Evolutionary conservation across 768 basidiomycete genomes (phyloP), one percentile per base, ranked within the genome.

Genomic region (Steccherinum ochraceum): DNA sequence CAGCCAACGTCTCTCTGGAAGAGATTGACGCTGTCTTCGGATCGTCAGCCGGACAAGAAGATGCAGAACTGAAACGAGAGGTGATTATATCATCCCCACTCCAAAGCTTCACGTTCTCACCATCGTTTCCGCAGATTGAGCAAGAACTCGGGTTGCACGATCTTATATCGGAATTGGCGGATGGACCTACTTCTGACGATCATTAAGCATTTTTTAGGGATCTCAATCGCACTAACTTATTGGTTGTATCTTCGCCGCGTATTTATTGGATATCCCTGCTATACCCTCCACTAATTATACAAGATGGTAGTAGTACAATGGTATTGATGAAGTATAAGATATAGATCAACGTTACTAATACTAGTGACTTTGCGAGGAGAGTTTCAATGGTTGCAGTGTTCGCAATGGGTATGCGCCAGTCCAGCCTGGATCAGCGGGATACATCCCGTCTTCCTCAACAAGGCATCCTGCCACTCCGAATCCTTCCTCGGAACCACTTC

Each of bases 21-120:
- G 86, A 88, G 61, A 81, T 89, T 45, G 88, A 91, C 60, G 72
- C 66, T 5, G 67, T 89, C 11, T 89, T 90, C 58, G 72, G 71
- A 39, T 78, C 79, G 1, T 69, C 74, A n/a, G 80, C 72, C 13
- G 83, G 78, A 0, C 68, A 58, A 35, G 80, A 82, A 48, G 85
- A 89, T 56, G 59, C 63, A 7, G 59, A 60, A 13, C 54, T 78
- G 53, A 81, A 77, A 55, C 59, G 61, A 24, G 72, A 84, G 77
- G 86, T 86, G 50, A n/a, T 24, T 27, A 13, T 18, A 13, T 42
- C 46, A 27, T 11, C 24, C 43, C 24, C 40, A 11, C 12, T 41
- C 24, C 24, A 18, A 21, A 42, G 20, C 55, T 10, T 20, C 19
- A 40, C 30, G 4, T 44, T 21, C 5, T n/a, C n/a, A 12, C 21